Evolutionary conservation across 2,329 filamentous ascomycete species (phyloP), one percentile per base, ranked within the genome.

Genomic region (Botrytis medusae): DNA sequence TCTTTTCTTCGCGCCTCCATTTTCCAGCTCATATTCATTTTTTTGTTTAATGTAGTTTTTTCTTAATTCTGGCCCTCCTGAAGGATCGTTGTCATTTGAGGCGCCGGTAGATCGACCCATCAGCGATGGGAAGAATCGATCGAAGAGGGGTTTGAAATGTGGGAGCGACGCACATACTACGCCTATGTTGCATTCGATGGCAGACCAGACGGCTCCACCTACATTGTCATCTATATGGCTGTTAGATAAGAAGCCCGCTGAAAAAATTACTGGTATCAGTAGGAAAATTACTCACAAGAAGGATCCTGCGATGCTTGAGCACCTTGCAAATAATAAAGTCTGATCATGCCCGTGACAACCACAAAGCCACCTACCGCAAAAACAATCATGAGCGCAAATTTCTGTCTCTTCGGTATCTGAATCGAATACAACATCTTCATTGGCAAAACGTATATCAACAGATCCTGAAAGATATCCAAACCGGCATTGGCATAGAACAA

Each of bases 111-210:
- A 59, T 9, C 70, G 70, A 6, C 70, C 61, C 48, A 72, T 72
- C 5, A 72, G 22, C n/a, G 40, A 32, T 4, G 61, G 70, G 16
- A 72, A 54, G 48, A 60, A 72, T 12, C 60, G 61, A 20, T 72
- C 70, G 46, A 72, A 59, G 25, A 72, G 70, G 7, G 70, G 70
- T 40, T 72, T 72, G 61, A 72, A 67, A 37, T 67, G 70, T 18
- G 71, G 71, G 22, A 72, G 42, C 25, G 63, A 72, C 20, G 71
- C 64, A 40, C 71, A 72, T 9, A 72, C 57, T 18, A 72, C 59
- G 6, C 64, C 64, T 9, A 72, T 69, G 10, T 72, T 72, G 25
- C 51, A 72, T 63, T 72, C 71, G 32, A 69, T 69, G 54, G 32
- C n/a, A 1, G 71, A 68, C 71, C 63, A 72, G 34, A 69, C 16